Evolutionary conservation across 495 filamentous ascomycete species (phyloP), one percentile per base, ranked within the genome.

Genomic region (Pseudevernia furfuracea): DNA sequence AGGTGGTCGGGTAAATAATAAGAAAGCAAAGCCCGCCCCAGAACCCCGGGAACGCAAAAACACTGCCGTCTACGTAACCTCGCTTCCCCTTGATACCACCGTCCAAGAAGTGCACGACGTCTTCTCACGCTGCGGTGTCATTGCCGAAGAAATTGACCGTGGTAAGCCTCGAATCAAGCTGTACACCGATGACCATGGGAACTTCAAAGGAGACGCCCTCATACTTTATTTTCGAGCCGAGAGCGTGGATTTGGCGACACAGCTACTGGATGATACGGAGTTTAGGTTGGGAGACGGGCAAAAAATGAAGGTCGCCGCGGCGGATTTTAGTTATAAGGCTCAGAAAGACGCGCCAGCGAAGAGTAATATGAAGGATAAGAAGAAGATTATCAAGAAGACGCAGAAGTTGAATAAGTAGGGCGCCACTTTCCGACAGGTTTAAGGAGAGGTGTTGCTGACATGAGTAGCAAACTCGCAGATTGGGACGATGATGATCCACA

Each of bases 181-280:
- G 74, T 97, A 99, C 75, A 85, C 77, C 10, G 87, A 96, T 72
- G 87, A 90, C 12, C 73, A 85, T 3, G 94, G 91, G 0, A 84
- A 82, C 4, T 91, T 95, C 79, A 97, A 97, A 74, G 95, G 95
- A 57, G 92, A 97, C 71, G 91, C 89, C 10, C 81, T 97, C 19
- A 80, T 99, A 39, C 89, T 97, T 41, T 99, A 91, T 76, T 96
- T 96, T 81, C 89, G 92, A 63, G 87, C 91, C 0, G 90, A 96
- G 73, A 91, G 87, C 30, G 92, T 99, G 68, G 79, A 87, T 23
- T 83, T 96, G 68, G 95, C 95, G 8, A 90, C 96, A 65, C 86
- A 90, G 76, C 85, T 97, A 80, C 83, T 95, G 19, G 93, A 99
- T 74, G 95, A 96, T 68, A 88, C 89, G 9, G 84, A 92, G 58